phyloP scores from a whole-genome alignment of 2,329 filamentous ascomycete species.

The Gyromitra esculenta region DNA sequence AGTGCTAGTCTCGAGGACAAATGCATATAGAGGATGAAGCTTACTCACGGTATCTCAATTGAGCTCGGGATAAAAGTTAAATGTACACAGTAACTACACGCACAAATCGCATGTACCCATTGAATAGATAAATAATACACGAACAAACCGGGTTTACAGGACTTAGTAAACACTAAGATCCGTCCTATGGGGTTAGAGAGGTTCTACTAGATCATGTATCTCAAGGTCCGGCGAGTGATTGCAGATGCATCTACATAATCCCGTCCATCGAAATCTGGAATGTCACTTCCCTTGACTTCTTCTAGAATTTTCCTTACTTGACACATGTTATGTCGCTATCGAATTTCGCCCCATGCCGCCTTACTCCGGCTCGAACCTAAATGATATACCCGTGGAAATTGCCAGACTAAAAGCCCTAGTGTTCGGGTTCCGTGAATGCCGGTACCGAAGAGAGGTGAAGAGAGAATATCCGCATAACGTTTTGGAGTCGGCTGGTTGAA shows the following conservation, averaged over 20 bases:
- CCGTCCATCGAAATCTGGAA: background rate
- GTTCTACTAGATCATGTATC: background rate
- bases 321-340: background rate
- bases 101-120: too few relatives aligned
- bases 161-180: background rate
- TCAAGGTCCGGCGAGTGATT: background rate
- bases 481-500: background rate
- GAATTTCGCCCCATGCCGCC: background rate
- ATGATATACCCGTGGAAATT: background rate
- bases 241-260: background rate
- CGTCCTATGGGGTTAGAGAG: background rate
- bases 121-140: too few relatives aligned
- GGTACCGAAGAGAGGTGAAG: background rate
- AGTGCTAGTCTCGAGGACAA: too few relatives aligned
- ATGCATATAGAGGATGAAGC: too few relatives aligned
- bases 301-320: background rate
- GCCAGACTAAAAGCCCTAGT: background rate
- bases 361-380: background rate
- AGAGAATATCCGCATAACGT: background rate
- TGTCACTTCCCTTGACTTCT: background rate
- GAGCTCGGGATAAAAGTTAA: too few relatives aligned
- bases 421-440: slow-evolving; percentile 3
- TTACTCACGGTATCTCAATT: too few relatives aligned
- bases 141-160: too few relatives aligned
- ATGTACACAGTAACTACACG: too few relatives aligned